Conservation (phyloP, 805 yeast genomes). For the Saturnispora bothae region DNA sequence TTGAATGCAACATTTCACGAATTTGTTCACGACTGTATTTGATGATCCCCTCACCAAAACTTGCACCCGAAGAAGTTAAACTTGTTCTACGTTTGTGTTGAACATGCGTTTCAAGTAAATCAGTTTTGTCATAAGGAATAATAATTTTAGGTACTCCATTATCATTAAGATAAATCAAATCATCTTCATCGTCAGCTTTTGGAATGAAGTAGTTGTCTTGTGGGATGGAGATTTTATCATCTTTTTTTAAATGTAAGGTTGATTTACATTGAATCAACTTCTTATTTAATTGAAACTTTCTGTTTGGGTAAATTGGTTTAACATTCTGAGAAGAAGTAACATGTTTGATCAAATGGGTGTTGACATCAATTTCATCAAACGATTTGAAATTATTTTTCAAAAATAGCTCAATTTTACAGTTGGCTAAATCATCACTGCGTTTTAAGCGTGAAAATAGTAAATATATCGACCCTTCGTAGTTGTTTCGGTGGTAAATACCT, state of each 20-base stretch:
- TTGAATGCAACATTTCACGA: constrained; percentile 23
- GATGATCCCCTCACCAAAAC: constrained; percentile 28
- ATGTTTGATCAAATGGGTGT: constrained; percentile 9
- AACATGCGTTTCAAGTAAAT: not conserved
- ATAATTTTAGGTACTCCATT: constrained; percentile 10
- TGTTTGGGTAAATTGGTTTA: constrained; percentile 19
- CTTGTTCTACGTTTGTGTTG: constrained; percentile 15
- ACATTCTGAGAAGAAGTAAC: not conserved
- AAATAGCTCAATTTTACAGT: constrained; percentile 12
- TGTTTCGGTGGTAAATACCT: constrained; percentile 19
- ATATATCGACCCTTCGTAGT: constrained; percentile 21
- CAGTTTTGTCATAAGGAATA: constrained; percentile 5
- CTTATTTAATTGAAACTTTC: constrained; percentile 12
- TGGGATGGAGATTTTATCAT: constrained; percentile 5
- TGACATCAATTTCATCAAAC: constrained; percentile 21
- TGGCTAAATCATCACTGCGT: not conserved
- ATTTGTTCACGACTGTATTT: constrained; percentile 26
- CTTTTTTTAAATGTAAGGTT: constrained; percentile 1
- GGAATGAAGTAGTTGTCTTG: constrained; percentile 13
- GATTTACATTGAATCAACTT: constrained; percentile 18
- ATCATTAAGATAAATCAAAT: constrained; percentile 9
- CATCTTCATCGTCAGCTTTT: constrained; percentile 12
- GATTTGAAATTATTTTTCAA: constrained; percentile 10
- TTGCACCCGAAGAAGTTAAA: constrained; percentile 27
- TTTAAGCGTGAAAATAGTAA: constrained; percentile 14